phyloP scores from a whole-genome alignment of 257 asterid species.

The Cinchona pubescens region DNA sequence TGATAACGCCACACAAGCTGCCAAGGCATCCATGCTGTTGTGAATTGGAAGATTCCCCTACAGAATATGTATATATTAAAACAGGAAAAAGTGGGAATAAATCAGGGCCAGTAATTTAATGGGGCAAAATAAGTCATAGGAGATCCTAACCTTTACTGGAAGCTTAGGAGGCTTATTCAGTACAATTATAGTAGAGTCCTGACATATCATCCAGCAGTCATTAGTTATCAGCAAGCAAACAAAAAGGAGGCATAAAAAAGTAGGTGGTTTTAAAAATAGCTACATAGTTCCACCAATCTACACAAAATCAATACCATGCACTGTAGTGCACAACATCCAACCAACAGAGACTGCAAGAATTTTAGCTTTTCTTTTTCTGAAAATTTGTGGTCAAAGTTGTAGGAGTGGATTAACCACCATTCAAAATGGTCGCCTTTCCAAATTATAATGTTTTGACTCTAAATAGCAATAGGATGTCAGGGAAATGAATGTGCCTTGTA shows the following conservation, averaged over 20 bases:
- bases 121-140: neutral
- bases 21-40: slow-evolving; percentile 98
- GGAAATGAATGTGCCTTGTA: slow-evolving; percentile 57
- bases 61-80: slow-evolving; percentile 17
- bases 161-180: slow-evolving; percentile 92
- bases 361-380: too few species aligned
- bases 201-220: slow-evolving; percentile 24
- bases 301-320: neutral
- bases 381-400: neutral
- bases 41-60: slow-evolving; percentile 81
- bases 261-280: neutral
- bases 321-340: neutral
- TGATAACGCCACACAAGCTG: slow-evolving; percentile 90
- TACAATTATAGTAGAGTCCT: slow-evolving; percentile 89
- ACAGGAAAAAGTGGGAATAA: slow-evolving; percentile 2
- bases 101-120: slow-evolving; percentile 11
- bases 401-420: neutral
- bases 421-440: too few species aligned
- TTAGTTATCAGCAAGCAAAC: slow-evolving; percentile 2
- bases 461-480: slow-evolving; percentile 9
- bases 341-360: neutral
- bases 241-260: neutral
- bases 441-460: too few species aligned
- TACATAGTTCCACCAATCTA: neutral
- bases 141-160: slow-evolving; percentile 72